Evolutionary conservation across 1,139 yeast genomes (phyloP).

Genomic region (Pichia sp.): DNA sequence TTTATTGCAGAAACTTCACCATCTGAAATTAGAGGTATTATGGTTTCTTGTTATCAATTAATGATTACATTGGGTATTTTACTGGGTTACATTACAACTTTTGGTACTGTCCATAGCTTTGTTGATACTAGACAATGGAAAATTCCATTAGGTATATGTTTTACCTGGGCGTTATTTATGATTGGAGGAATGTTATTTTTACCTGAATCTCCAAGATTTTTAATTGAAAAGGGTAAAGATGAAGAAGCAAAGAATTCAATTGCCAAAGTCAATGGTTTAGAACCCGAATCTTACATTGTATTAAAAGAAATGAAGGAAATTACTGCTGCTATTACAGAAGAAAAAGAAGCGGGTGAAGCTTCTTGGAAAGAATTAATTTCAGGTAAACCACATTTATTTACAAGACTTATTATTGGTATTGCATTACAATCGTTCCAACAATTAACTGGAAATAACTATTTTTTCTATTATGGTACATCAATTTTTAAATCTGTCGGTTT

Average conservation of each 20-base stretch:
- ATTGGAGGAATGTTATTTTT: constrained; percentile 53
- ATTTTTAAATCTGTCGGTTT: constrained; percentile 72
- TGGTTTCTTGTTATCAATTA: constrained; percentile 61
- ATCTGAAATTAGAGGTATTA: constrained; percentile 60
- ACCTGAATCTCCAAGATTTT: constrained; percentile 77
- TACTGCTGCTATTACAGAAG: constrained; percentile 56
- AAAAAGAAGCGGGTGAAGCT: constrained; percentile 56
- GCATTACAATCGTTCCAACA: constrained; percentile 67
- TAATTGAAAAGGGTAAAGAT: constrained; percentile 45
- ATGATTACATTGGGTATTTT: constrained; percentile 61
- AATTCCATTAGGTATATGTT: constrained; percentile 53
- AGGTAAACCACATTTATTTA: constrained; percentile 60
- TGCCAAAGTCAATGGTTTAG: constrained; percentile 55
- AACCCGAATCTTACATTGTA: constrained; percentile 52
- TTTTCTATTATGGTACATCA: constrained; percentile 76
- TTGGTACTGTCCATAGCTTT: constrained; percentile 43
- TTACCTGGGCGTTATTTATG: constrained; percentile 41
- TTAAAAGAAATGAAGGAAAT: constrained; percentile 53
- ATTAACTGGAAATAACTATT: constrained; percentile 73
- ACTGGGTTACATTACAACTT: constrained; percentile 56
- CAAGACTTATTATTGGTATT: constrained; percentile 60
- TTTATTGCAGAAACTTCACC: constrained; percentile 65
- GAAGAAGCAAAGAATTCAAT: constrained; percentile 58
- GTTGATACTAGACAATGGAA: constrained; percentile 53
- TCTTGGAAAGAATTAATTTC: constrained; percentile 58